phyloP scores from a whole-genome alignment of 2,329 filamentous ascomycete genomes.

The Sarocladiaceae sp. region DNA sequence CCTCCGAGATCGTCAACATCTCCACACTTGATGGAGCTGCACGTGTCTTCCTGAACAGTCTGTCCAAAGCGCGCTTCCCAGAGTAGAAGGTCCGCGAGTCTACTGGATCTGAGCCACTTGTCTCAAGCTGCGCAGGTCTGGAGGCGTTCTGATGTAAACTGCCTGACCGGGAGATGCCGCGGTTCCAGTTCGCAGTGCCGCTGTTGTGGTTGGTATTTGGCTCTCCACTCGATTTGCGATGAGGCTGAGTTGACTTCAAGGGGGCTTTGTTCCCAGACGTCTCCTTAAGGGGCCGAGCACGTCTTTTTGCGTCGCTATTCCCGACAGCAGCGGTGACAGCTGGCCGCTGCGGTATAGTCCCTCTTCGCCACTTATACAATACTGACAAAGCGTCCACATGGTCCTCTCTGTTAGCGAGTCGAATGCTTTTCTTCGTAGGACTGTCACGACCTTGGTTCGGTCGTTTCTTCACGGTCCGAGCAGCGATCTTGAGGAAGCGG shows the following conservation, averaged over 20 bases:
- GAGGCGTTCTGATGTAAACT: not conserved
- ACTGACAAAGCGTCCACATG: slow-evolving; percentile 52
- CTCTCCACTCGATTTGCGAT: not conserved
- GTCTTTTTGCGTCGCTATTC: slow-evolving; percentile 12
- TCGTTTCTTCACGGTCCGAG: slow-evolving; percentile 48
- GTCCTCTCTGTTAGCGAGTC: slow-evolving; percentile 56
- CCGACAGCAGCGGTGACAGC: slow-evolving; percentile 24
- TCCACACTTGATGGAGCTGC: slow-evolving; percentile 20
- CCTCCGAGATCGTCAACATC: slow-evolving; percentile 15
- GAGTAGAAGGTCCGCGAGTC: slow-evolving; percentile 34
- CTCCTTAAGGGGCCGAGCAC: slow-evolving; percentile 16
- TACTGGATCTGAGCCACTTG: slow-evolving; percentile 28
- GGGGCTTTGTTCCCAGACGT: slow-evolving; percentile 17
- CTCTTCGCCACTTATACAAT: slow-evolving; percentile 52
- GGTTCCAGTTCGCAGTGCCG: not conserved
- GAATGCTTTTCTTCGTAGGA: slow-evolving; percentile 52
- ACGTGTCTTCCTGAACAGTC: slow-evolving; percentile 41
- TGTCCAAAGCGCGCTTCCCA: slow-evolving; percentile 52
- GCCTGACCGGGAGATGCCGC: not conserved
- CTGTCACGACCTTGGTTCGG: slow-evolving; percentile 49
- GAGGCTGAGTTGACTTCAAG: not conserved
- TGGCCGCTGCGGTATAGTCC: slow-evolving; percentile 41
- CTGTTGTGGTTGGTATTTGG: not conserved
- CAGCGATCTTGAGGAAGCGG: slow-evolving; percentile 56
- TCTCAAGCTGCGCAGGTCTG: slow-evolving; percentile 55